Conservation (phyloP, 495 filamentous ascomycete genomes). For the Aspergillus ostianus region DNA sequence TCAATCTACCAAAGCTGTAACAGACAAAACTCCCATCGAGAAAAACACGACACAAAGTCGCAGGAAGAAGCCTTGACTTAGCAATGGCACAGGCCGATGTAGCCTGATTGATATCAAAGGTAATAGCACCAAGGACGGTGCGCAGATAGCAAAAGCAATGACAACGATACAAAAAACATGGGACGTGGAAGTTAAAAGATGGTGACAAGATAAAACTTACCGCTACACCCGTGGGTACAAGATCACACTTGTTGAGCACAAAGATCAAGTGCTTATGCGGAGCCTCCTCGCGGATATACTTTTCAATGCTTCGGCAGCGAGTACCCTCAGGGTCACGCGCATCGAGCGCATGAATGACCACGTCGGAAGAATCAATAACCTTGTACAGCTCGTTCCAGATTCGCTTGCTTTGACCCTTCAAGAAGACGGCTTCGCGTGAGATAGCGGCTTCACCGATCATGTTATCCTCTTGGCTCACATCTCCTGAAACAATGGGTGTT, state of each 20-base stretch:
- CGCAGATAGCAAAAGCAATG: constrained; percentile 14
- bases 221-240: constrained; percentile 89
- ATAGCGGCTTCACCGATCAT: constrained; percentile 51
- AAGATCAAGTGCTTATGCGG: constrained; percentile 94
- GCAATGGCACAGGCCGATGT: constrained; percentile 57
- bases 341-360: constrained; percentile 92
- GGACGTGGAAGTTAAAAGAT: background rate
- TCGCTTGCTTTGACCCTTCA: constrained; percentile 87
- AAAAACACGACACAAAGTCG: constrained; percentile 40
- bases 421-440: constrained; percentile 86
- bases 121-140: constrained; percentile 9
- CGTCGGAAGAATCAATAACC: constrained; percentile 94
- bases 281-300: constrained; percentile 88
- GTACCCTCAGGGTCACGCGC: constrained; percentile 89
- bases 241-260: constrained; percentile 91
- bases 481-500: constrained; percentile 50
- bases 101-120: constrained; percentile 14
- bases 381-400: constrained; percentile 99
- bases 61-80: constrained; percentile 92
- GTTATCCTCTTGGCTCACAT: constrained; percentile 50
- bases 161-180: constrained; percentile 14
- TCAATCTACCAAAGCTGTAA: constrained; percentile 98
- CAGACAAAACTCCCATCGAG: constrained; percentile 77
- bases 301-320: constrained; percentile 83
- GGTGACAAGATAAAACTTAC: constrained; percentile 60